These are phyloP conservation scores for Apiospora koreana DNA, from an alignment of 2,329 filamentous ascomycete species.

Conservation along the genomic window DNA sequence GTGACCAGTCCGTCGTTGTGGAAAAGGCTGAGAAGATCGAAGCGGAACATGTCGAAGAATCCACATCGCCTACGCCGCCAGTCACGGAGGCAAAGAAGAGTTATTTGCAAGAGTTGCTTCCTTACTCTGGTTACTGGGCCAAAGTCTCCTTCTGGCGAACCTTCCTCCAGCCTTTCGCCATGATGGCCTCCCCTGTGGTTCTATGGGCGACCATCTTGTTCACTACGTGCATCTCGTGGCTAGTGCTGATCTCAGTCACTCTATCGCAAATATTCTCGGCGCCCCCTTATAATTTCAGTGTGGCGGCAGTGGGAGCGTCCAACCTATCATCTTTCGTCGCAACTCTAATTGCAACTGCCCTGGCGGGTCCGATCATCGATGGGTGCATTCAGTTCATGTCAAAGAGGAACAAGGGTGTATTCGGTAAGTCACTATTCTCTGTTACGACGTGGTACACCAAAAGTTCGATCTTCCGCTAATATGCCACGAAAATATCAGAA, in stretches of 20 bases:
- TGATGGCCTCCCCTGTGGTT: conserved; percentile 52
- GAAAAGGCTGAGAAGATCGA: not conserved
- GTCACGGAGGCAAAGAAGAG: conserved; percentile 34
- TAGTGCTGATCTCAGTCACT: conserved; percentile 47
- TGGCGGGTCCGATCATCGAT: conserved; percentile 48
- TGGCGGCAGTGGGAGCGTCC: conserved; percentile 50
- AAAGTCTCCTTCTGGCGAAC: conserved; percentile 40
- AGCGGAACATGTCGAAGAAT: conserved; percentile 16
- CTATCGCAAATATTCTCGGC: conserved; percentile 50
- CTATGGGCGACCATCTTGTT: conserved; percentile 52
- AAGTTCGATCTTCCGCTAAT: not conserved
- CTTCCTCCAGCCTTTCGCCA: conserved; percentile 45
- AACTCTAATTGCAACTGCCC: conserved; percentile 44
- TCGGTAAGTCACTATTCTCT: conserved; percentile 23
- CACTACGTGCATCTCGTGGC: conserved; percentile 42
- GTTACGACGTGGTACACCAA: no score
- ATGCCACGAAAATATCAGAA: conserved; percentile 28
- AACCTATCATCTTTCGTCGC: conserved; percentile 52
- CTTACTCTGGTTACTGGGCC: conserved; percentile 39
- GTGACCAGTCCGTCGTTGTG: not conserved
- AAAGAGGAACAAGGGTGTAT: conserved; percentile 50
- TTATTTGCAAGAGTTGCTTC: conserved; percentile 33
- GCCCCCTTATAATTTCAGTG: conserved; percentile 53
- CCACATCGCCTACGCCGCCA: not conserved
- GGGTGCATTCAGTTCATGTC: conserved; percentile 45